These are phyloP conservation scores for Prunus dulcis DNA, from an alignment of 306 rosid species.

Conservation along the genomic window DNA sequence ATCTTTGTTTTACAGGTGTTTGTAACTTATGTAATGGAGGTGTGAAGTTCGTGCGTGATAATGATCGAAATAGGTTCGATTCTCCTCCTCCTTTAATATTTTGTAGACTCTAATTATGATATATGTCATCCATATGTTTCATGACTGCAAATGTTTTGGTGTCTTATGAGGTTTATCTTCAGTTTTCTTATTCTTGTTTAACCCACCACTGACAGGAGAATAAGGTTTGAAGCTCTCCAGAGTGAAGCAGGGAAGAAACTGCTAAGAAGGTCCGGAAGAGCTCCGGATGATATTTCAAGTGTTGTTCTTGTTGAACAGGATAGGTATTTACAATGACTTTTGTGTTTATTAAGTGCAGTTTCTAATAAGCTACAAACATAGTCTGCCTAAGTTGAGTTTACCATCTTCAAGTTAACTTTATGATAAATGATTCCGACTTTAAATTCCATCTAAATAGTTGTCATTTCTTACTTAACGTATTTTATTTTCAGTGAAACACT, in stretches of 20 bases:
- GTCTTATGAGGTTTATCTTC: not conserved
- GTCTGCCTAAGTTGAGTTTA: too few species aligned
- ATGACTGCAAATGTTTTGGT: not conserved
- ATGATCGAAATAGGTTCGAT: slow-evolving; percentile 62
- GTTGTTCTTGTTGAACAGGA: slow-evolving; percentile 85
- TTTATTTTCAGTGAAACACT: not conserved
- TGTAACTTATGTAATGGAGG: slow-evolving; percentile 97
- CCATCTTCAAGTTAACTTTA: not conserved
- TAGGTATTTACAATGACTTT: slow-evolving; percentile 37
- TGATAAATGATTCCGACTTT: not conserved
- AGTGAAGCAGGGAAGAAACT: slow-evolving; percentile 85
- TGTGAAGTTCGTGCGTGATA: slow-evolving; percentile 76
- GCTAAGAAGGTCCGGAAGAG: slow-evolving; percentile 87
- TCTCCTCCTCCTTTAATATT: not conserved
- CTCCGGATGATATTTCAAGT: slow-evolving; percentile 93
- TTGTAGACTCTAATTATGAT: not conserved
- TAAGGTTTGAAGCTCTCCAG: slow-evolving; percentile 87
- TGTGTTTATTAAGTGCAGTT: not conserved
- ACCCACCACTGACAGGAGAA: slow-evolving; percentile 43
- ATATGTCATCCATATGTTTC: not conserved
- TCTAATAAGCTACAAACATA: not conserved
- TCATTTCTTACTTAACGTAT: not conserved
- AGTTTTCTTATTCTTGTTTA: slow-evolving; percentile 1
- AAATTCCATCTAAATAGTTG: too few species aligned
- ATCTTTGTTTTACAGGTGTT: slow-evolving; percentile 44